Conservation (phyloP, 805 yeast species). For the Spathaspora gorwiae region DNA sequence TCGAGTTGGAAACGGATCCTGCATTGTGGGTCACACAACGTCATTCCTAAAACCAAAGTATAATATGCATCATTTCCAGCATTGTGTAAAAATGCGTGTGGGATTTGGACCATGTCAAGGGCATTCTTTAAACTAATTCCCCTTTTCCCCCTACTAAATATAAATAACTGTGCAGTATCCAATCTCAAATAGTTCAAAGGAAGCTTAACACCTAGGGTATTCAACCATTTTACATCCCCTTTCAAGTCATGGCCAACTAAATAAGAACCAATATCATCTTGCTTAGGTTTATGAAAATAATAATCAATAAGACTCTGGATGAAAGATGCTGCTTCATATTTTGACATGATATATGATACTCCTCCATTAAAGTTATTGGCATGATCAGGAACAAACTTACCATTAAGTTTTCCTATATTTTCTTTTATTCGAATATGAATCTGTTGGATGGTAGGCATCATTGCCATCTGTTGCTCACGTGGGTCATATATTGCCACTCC, state of each 20-base stretch:
- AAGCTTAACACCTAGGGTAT: slow-evolving; percentile 39
- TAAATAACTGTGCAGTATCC: slow-evolving; percentile 50
- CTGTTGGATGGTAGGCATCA: slow-evolving; percentile 38
- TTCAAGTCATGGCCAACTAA: slow-evolving; percentile 57
- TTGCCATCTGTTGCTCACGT: slow-evolving; percentile 32
- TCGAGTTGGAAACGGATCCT: slow-evolving; percentile 15
- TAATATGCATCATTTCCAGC: slow-evolving; percentile 70
- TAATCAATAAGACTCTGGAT: slow-evolving; percentile 41
- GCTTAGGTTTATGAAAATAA: slow-evolving; percentile 32
- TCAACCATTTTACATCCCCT: slow-evolving; percentile 57
- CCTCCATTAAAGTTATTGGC: slow-evolving; percentile 49
- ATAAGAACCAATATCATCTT: slow-evolving; percentile 12
- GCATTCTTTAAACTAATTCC: slow-evolving; percentile 43
- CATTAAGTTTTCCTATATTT: slow-evolving; percentile 39
- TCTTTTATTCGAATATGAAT: slow-evolving; percentile 45
- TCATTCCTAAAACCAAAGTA: slow-evolving; percentile 48
- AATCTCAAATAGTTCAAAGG: slow-evolving; percentile 27
- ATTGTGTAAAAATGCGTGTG: slow-evolving; percentile 59
- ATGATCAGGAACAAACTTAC: slow-evolving; percentile 52
- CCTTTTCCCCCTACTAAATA: slow-evolving; percentile 32
- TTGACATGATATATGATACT: slow-evolving; percentile 37
- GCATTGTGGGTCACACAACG: slow-evolving; percentile 43
- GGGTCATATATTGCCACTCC: slow-evolving; percentile 59
- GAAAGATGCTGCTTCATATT: slow-evolving; percentile 31
- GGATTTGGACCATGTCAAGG: slow-evolving; percentile 43